These are phyloP conservation scores for Aurantiochytrium sp. DNA, from an alignment of 108 stramenopile species.

Conservation along the genomic window DNA sequence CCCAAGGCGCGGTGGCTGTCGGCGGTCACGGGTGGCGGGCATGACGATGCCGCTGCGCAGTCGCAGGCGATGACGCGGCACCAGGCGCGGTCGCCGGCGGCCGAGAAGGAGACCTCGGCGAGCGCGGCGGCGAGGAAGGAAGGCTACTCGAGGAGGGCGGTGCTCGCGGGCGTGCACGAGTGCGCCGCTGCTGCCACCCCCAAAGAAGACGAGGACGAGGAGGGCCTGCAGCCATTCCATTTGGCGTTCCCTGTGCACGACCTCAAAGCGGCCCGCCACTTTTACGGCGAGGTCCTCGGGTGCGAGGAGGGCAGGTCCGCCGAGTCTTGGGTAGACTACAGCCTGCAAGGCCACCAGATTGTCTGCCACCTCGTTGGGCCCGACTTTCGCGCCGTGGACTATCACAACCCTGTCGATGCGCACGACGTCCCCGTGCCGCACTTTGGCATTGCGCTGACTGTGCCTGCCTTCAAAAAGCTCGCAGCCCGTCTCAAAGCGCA, in stretches of 20 bases:
- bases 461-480: constrained; percentile 70
- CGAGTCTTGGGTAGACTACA: constrained; percentile 90
- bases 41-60: no score
- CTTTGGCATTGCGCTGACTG: constrained; percentile 81
- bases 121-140: background rate
- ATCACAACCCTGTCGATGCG: constrained; percentile 95
- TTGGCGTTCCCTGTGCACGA: constrained; percentile 93
- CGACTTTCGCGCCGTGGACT: constrained; percentile 83
- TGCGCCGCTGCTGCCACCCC: background rate
- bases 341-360: constrained; percentile 87
- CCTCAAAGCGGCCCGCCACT: constrained; percentile 71
- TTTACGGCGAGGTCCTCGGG: constrained; percentile 78
- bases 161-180: background rate
- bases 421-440: constrained; percentile 98
- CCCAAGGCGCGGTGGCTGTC: no score
- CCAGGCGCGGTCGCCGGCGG: no score
- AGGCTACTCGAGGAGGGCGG: background rate
- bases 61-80: no score
- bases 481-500: constrained; percentile 62
- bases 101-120: no score
- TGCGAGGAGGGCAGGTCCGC: constrained; percentile 77
- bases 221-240: constrained; percentile 60
- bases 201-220: background rate
- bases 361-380: constrained; percentile 83
- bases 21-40: no score